phyloP scores from a whole-genome alignment of 495 filamentous ascomycete species.

The Aspergillus funiculosus region DNA sequence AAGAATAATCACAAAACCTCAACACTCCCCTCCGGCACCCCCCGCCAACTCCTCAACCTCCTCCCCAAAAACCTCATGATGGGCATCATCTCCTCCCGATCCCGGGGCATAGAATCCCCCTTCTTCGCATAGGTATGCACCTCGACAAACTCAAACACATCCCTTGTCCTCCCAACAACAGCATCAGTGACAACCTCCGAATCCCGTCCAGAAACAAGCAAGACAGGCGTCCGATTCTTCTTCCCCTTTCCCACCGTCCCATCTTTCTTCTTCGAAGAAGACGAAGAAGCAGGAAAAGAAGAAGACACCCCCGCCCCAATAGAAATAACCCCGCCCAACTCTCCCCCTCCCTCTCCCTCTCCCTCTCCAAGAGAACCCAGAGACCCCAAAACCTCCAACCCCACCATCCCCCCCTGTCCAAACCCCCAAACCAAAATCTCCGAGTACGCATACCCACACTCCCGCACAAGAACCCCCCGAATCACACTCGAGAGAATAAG shows the following conservation, averaged over 20 bases:
- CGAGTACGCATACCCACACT: conserved; percentile 62
- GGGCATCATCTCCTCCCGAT: conserved; percentile 80
- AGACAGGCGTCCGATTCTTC: conserved; percentile 62
- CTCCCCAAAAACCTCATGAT: conserved; percentile 90
- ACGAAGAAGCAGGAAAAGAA: conserved; percentile 56
- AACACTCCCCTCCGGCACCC: conserved; percentile 55
- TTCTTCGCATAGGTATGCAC: conserved; percentile 65
- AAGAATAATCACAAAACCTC: conserved; percentile 39
- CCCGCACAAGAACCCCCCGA: conserved; percentile 51
- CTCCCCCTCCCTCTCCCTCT: conserved; percentile 21
- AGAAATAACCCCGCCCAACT: conserved; percentile 59
- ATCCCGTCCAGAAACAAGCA: conserved; percentile 63
- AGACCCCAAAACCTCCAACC: conserved; percentile 51
- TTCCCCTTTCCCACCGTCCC: conserved; percentile 21
- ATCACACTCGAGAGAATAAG: conserved; percentile 55
- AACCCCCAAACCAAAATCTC: conserved; percentile 79
- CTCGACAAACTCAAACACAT: conserved; percentile 66
- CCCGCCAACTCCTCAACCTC: conserved; percentile 59
- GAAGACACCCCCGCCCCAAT: no score
- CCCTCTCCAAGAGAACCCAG: conserved; percentile 11
- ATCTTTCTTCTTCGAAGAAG: conserved; percentile 28
- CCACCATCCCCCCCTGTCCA: conserved; percentile 82
- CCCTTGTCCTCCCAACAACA: conserved; percentile 55
- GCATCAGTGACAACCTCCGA: conserved; percentile 57
- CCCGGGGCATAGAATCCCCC: conserved; percentile 79